A percentile compares a stretch with the other conserved stretches of the same genome.
Conservation (phyloP, 2,329 filamentous ascomycete species). For the Scedosporium boydii region DNA sequence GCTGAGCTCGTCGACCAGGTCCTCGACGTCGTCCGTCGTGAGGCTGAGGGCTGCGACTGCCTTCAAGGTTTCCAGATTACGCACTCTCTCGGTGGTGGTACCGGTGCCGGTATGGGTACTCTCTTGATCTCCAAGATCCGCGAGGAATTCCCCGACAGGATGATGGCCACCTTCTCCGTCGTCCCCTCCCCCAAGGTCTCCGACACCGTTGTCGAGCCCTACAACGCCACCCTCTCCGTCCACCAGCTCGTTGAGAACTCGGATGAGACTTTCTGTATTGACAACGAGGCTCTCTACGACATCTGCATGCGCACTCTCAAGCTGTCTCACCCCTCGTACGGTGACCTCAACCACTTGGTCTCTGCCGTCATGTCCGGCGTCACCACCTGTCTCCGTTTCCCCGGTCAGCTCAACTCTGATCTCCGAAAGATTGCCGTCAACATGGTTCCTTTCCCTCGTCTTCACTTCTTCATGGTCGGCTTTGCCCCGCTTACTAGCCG, state of each 20-base stretch:
- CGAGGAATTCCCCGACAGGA: slow-evolving; percentile 99
- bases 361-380: slow-evolving; percentile 99
- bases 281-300: slow-evolving; percentile 99
- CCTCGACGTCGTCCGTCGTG: slow-evolving; percentile 94
- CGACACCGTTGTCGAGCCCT: slow-evolving; percentile 98
- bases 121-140: slow-evolving; percentile 99
- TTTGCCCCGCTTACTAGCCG: slow-evolving; percentile 94
- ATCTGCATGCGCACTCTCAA: slow-evolving; percentile 99
- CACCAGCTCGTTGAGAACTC: slow-evolving; percentile 99
- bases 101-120: slow-evolving; percentile 99
- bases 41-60: slow-evolving; percentile 98
- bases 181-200: slow-evolving; percentile 99
- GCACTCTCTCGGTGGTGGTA: slow-evolving; percentile 99
- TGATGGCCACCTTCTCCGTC: slow-evolving; percentile 99
- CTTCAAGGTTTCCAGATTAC: slow-evolving; percentile 99
- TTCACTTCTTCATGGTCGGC: slow-evolving; percentile 99
- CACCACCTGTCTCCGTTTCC: slow-evolving; percentile 97
- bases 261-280: slow-evolving; percentile 99
- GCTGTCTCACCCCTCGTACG: slow-evolving; percentile 96
- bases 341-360: slow-evolving; percentile 98
- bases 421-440: slow-evolving; percentile 99
- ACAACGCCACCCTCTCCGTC: slow-evolving; percentile 98
- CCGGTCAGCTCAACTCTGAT: slow-evolving; percentile 98
- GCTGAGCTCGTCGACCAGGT: slow-evolving; percentile 98
- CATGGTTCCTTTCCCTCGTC: slow-evolving; percentile 99